Conservation (phyloP, 306 rosid genomes). For the Cucurbita pepo region DNA sequence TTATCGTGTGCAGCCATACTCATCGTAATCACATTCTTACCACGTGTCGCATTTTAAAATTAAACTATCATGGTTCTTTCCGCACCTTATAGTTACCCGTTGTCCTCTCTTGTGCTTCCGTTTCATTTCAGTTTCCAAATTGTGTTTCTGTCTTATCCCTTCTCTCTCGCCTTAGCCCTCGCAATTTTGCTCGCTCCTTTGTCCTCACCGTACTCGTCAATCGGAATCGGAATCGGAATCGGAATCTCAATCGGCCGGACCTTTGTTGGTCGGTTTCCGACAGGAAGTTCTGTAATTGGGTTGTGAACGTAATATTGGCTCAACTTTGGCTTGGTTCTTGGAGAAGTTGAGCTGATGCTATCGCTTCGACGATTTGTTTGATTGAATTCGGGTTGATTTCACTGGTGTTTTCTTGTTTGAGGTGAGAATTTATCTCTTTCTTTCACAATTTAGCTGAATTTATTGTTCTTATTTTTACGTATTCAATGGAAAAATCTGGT, state of each 20-base stretch:
- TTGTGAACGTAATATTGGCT: neutral
- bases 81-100: neutral
- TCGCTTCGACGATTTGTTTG: neutral
- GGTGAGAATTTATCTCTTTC: neutral
- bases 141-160: conserved; percentile 4
- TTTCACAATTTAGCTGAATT: neutral
- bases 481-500: neutral
- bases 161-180: neutral
- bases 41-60: neutral
- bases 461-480: neutral
- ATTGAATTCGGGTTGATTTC: neutral
- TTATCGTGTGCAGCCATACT: neutral
- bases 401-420: neutral
- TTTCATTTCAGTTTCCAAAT: neutral
- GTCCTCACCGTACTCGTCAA: neutral
- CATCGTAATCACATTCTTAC: neutral
- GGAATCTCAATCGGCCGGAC: neutral
- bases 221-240: neutral
- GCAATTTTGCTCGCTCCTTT: neutral
- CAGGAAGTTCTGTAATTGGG: neutral
- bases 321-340: neutral
- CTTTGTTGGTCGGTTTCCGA: neutral
- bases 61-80: neutral
- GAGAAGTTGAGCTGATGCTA: neutral
- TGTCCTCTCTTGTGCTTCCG: neutral